Base-by-base conservation (phyloP, 495 filamentous ascomycete genomes). In the Penicillium longicatenatum region DNA sequence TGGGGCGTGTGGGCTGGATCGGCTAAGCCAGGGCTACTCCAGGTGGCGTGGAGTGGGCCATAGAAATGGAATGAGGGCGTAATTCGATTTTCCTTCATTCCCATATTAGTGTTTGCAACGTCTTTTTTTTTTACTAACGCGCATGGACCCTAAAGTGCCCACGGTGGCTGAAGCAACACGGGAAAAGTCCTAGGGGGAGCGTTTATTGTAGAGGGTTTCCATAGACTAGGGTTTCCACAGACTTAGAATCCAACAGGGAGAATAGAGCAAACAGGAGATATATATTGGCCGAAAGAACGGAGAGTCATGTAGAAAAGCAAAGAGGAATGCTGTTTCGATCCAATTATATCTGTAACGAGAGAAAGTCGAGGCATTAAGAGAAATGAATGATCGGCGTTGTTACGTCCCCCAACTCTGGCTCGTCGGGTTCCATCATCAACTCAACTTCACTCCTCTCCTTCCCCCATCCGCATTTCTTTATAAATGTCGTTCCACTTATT, bases 371-470 rank as follows among this genome's bases (percentile, higher is more conserved):
- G 30, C 24, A 45, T 8, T 29, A 47, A 47, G 24, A 48, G 24
- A 48, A 48, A 30, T 16, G 16, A 48, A 30, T 20, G 55, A 59
- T 58, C 55, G 56, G 50, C 52, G 16, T 35, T 31, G 35, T 44
- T 44, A 54, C 39, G 29, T 46, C 20, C 53, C 30, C 50, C 42
- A 48, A 54, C 52, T 55, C 53, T 20, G 29, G 22, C 33, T 50
- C 37, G 26, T 6, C 26, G 1, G 54, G 46, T 56, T 55, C 50
- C 60, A 61, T 61, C 63, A 63, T 56, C 63, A 60, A 24, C 52
- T 56, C 63, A 60, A 24, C 52, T 17, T 46, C 52, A 45, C 45
- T 57, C 58, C 42, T 37, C 48, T 54, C 49, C 50, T 39, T 46
- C 16, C 33, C 58, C 45, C 42, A 12, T 57, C 33, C 31, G 49